phyloP scores from a whole-genome alignment of 2,329 filamentous ascomycete species.

The Colletotrichum agaves region DNA sequence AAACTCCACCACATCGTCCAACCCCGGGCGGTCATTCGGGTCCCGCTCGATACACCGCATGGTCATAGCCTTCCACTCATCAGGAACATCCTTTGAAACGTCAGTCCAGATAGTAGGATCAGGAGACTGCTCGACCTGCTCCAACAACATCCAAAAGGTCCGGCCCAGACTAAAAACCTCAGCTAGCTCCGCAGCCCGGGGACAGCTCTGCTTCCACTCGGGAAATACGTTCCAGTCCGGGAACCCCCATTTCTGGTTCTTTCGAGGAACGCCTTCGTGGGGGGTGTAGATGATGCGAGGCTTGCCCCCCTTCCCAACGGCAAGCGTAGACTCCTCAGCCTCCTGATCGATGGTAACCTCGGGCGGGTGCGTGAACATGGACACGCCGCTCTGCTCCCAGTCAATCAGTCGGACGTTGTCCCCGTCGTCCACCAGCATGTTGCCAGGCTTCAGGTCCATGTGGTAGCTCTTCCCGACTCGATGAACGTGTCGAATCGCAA shows the following conservation, averaged over 20 bases:
- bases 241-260: conserved; percentile 35
- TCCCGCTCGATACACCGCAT: conserved; percentile 31
- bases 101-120: conserved; percentile 27
- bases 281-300: conserved; percentile 37
- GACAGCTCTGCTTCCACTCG: conserved; percentile 37
- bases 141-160: conserved; percentile 40
- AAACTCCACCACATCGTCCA: conserved; percentile 36
- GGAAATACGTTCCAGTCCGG: conserved; percentile 40
- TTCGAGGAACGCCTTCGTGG: conserved; percentile 26
- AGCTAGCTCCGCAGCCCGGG: conserved; percentile 38
- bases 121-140: conserved; percentile 35
- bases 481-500: conserved; percentile 40
- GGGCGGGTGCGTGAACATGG: conserved; percentile 39
- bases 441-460: conserved; percentile 46
- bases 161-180: conserved; percentile 40
- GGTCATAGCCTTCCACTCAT: conserved; percentile 29
- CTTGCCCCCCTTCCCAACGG: not conserved
- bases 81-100: conserved; percentile 29
- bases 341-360: conserved; percentile 37
- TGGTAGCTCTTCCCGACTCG: conserved; percentile 41
- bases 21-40: conserved; percentile 33
- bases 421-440: conserved; percentile 41
- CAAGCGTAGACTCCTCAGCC: conserved; percentile 13
- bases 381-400: conserved; percentile 43
- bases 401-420: conserved; percentile 40